Percentiles rank a stretch among this genome's conserved stretches.
phyloP scores from a whole-genome alignment of 169 alveolate genomes.

The Plasmodium falciparum region DNA sequence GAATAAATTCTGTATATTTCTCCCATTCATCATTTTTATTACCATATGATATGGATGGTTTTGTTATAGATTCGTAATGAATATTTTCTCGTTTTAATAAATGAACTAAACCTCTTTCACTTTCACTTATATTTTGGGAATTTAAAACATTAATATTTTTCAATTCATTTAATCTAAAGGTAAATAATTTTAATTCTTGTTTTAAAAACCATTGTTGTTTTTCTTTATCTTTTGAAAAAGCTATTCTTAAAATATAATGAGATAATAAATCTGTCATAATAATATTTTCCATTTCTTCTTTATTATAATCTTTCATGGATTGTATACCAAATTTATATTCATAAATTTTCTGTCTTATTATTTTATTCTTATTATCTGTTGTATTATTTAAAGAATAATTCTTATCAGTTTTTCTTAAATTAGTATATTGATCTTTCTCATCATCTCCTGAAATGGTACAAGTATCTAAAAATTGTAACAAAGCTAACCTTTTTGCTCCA shows the following conservation, averaged over 20 bases:
- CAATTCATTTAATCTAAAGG: slow-evolving; percentile 80
- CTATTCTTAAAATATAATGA: slow-evolving; percentile 84
- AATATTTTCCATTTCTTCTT: slow-evolving; percentile 78
- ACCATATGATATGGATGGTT: slow-evolving; percentile 60
- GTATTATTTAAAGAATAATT: slow-evolving; percentile 2
- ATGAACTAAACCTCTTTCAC: slow-evolving; percentile 81
- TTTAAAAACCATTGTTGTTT: slow-evolving; percentile 90
- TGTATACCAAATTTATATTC: slow-evolving; percentile 83
- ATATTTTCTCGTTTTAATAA: slow-evolving; percentile 82
- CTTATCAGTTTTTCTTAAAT: slow-evolving; percentile 17
- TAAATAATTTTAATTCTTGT: slow-evolving; percentile 85
- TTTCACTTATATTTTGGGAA: slow-evolving; percentile 79
- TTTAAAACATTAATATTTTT: slow-evolving; percentile 79
- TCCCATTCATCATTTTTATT: slow-evolving; percentile 71
- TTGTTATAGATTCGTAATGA: slow-evolving; percentile 77
- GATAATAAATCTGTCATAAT: slow-evolving; percentile 86
- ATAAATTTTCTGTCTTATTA: slow-evolving; percentile 75
- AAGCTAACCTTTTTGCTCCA: slow-evolving; percentile 86
- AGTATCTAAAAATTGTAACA: slow-evolving; percentile 64
- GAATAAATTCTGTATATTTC: slow-evolving; percentile 77
- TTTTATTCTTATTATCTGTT: slow-evolving; percentile 34
- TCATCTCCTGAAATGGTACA: slow-evolving; percentile 59
- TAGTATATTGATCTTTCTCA: slow-evolving; percentile 6
- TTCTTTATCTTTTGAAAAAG: slow-evolving; percentile 86
- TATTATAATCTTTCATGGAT: slow-evolving; percentile 78